Percentiles rank a stretch among this genome's conserved stretches.
Conservation (phyloP, 208 protist genomes). For the Zelonia costaricensis region DNA sequence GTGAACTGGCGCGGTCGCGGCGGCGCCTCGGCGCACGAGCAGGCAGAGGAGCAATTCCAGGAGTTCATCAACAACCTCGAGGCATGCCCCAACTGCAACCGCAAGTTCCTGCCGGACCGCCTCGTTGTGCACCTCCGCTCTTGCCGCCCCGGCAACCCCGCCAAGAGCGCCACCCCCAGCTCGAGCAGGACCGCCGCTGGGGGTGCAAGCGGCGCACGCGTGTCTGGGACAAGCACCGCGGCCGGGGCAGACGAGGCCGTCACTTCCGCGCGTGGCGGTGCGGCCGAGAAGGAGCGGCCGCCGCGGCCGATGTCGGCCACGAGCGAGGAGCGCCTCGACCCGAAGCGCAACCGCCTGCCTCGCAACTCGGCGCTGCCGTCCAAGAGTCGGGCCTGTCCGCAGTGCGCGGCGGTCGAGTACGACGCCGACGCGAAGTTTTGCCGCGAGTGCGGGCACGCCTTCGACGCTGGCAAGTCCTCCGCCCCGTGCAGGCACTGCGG, state of each 20-base stretch:
- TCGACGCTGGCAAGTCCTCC: slow-evolving; percentile 31
- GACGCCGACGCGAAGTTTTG: slow-evolving; percentile 80
- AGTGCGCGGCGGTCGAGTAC: slow-evolving; percentile 78
- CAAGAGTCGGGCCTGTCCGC: slow-evolving; percentile 48
- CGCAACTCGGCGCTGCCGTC: slow-evolving; percentile 30
- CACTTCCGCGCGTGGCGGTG: background rate
- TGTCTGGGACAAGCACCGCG: background rate
- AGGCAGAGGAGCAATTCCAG: slow-evolving; percentile 85
- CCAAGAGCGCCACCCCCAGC: slow-evolving; percentile 30
- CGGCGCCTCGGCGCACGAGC: slow-evolving; percentile 41
- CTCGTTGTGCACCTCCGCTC: slow-evolving; percentile 89
- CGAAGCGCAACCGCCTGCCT: slow-evolving; percentile 52
- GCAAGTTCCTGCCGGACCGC: slow-evolving; percentile 89
- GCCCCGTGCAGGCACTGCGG: slow-evolving; percentile 68
- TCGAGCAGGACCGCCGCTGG: background rate
- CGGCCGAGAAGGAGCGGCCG: background rate
- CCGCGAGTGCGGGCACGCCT: slow-evolving; percentile 63
- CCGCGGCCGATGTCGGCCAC: background rate
- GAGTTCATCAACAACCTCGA: slow-evolving; percentile 90
- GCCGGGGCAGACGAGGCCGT: background rate
- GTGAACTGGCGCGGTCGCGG: slow-evolving; percentile 56
- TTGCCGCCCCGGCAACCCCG: slow-evolving; percentile 76
- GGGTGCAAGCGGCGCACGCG: background rate
- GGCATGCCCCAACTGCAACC: slow-evolving; percentile 87
- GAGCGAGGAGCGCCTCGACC: slow-evolving; percentile 28